Conservation (phyloP, 805 yeast genomes). For the Kodamaea kaohsiungensis region DNA sequence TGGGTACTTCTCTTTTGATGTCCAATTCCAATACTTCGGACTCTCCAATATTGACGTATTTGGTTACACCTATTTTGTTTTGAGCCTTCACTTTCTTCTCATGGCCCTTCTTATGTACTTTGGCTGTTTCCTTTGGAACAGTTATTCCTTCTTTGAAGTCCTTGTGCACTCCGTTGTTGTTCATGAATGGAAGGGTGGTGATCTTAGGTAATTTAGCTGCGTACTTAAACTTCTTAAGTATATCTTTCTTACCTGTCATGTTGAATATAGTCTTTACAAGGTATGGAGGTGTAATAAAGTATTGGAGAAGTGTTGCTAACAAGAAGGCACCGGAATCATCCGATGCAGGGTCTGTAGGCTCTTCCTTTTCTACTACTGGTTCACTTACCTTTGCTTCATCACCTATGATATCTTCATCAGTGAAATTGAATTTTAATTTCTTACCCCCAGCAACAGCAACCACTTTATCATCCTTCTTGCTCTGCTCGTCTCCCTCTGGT, state of each 20-base stretch:
- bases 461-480: conserved; percentile 21
- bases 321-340: conserved; percentile 42
- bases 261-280: conserved; percentile 63
- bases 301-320: conserved; percentile 73
- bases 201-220: conserved; percentile 74
- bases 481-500: conserved; percentile 23
- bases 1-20: conserved; percentile 60
- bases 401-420: conserved; percentile 28
- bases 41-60: conserved; percentile 76
- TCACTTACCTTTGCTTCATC: conserved; percentile 9
- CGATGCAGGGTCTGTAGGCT: conserved; percentile 13
- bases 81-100: conserved; percentile 43
- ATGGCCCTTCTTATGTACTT: conserved; percentile 35
- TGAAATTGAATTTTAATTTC: conserved; percentile 33
- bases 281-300: conserved; percentile 83
- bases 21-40: conserved; percentile 57
- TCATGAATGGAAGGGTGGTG: conserved; percentile 75
- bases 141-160: conserved; percentile 66
- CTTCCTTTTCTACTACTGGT: conserved; percentile 17
- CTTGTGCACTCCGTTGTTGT: conserved; percentile 35
- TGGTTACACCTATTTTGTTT: conserved; percentile 56
- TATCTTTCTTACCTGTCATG: conserved; percentile 31
- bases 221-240: conserved; percentile 49
- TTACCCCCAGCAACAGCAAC: conserved; percentile 25
- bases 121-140: conserved; percentile 42